Conservation (phyloP, 805 yeast genomes). For the Blastobotrys mokoenaii region DNA sequence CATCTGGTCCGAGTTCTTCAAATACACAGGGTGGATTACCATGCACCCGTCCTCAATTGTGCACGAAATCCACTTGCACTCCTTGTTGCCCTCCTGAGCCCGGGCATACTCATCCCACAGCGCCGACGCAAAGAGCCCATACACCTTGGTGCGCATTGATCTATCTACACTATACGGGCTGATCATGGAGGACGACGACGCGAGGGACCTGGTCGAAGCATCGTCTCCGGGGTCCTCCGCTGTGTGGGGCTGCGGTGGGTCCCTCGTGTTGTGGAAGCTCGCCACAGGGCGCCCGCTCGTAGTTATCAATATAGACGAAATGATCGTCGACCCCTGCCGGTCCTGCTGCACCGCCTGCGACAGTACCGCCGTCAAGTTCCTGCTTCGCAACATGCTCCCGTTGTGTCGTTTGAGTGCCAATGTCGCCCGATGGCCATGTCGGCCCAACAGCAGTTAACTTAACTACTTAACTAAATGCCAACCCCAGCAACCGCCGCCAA, state of each 20-base stretch:
- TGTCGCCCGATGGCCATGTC: too few relatives aligned
- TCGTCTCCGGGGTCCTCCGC: constrained; percentile 3
- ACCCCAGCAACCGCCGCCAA: neutral
- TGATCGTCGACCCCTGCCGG: constrained; percentile 10
- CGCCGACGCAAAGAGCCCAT: constrained; percentile 24
- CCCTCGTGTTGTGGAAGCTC: constrained; percentile 17
- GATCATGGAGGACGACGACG: neutral
- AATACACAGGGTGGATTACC: constrained; percentile 13
- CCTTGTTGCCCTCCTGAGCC: constrained; percentile 3
- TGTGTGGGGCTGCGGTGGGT: constrained; percentile 14
- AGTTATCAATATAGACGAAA: constrained; percentile 19
- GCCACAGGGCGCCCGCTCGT: constrained; percentile 16
- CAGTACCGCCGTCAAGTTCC: constrained; percentile 15
- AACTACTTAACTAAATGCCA: too few relatives aligned
- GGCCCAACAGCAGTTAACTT: too few relatives aligned
- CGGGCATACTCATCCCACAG: constrained; percentile 20
- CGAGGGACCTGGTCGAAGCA: neutral
- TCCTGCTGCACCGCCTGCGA: constrained; percentile 17
- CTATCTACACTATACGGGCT: constrained; percentile 17
- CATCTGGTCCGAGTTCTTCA: constrained; percentile 7
- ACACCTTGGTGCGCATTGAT: constrained; percentile 24
- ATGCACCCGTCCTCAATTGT: constrained; percentile 19
- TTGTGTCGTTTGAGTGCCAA: neutral
- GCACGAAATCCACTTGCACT: constrained; percentile 21
- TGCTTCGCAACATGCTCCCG: constrained; percentile 13